Percentiles rank a stretch among this genome's conserved stretches.
These are phyloP conservation scores for Oxytropis ochrocephala DNA, from an alignment of 306 rosid genomes.

Conservation along the genomic window DNA sequence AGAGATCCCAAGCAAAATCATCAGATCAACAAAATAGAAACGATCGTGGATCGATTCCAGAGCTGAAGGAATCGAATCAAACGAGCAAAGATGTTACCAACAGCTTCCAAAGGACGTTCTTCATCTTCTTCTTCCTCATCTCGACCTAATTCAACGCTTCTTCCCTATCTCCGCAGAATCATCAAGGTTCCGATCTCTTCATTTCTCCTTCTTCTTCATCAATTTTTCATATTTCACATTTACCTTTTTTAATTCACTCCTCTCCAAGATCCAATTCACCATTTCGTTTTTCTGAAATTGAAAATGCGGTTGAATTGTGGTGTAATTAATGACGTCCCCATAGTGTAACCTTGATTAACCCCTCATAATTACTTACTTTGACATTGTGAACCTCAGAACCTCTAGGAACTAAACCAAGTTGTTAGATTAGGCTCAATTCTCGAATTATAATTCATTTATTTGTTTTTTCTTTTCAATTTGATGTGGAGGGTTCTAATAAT, in stretches of 20 bases:
- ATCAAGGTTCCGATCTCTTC: conserved; percentile 89
- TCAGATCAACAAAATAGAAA: background rate
- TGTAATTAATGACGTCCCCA: background rate
- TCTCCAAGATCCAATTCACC: conserved; percentile 13
- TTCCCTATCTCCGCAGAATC: conserved; percentile 86
- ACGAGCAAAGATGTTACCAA: conserved; percentile 75
- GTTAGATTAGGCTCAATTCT: conserved; percentile 11
- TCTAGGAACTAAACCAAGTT: background rate
- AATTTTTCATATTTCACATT: background rate
- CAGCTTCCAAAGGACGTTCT: conserved; percentile 72
- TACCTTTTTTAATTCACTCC: background rate
- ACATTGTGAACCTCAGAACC: background rate
- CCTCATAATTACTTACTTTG: background rate
- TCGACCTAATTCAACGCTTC: conserved; percentile 71
- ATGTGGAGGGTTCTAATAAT: background rate
- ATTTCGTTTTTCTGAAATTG: background rate
- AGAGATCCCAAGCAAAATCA: conserved; percentile 22
- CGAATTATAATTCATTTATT: background rate
- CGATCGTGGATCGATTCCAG: conserved; percentile 29
- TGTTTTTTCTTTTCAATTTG: background rate
- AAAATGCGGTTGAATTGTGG: background rate
- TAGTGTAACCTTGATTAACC: background rate
- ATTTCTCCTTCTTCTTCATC: background rate
- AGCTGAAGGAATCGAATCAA: conserved; percentile 22
- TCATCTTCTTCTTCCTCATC: conserved; percentile 55